Evolutionary conservation across 2,329 filamentous ascomycete genomes (phyloP), one percentile per base, ranked within the genome.

Genomic region (Epichloe hybrida): DNA sequence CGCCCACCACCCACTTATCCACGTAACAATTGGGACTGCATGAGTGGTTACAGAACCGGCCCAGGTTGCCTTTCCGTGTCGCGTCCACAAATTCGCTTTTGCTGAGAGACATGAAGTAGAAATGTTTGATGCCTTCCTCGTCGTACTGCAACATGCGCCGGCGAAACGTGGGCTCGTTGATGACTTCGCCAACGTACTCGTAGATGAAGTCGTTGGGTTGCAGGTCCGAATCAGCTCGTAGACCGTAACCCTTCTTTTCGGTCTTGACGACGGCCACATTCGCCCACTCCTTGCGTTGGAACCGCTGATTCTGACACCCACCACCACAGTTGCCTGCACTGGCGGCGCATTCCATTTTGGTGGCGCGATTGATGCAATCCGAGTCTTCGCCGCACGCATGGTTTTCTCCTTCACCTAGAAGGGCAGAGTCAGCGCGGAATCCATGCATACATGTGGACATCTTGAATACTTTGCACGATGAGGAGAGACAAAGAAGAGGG

Each of bases 21-120:
- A 98, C 91, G 68, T 95, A 97, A 70, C 90, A 97, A 64, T 98
- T 98, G 17, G 93, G 93, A 66, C 93, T 95, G 76, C 93, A 98
- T 8, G 93, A 97, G 67, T 98, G 93, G 63, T 98, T 98, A 78
- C 93, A 98, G 64, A 98, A 98, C 34, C 93, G 84, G 48, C 90
- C 93, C 5, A 98, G 78, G 59, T 97, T 97, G 48, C 93, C 93
- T 66, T 88, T 95, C 65, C 93, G 95, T 9, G 93, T 98, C 21
- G 93, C 93, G 69, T 98, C 93, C 53, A 98, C 89, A 63, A 97
- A 98, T 66, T 97, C 93, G 61, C 83, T 87, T 66, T 95, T 95
- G 63, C 82, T 95, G 55, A 98, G 81, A 31, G 93, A 97, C 93
- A 98, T 98, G 73, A 98, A 98, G 70, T 98, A 98, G 67, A 98